Base-by-base conservation (phyloP, 148 eudicot species). In the Mesembryanthemum crystallinum region DNA sequence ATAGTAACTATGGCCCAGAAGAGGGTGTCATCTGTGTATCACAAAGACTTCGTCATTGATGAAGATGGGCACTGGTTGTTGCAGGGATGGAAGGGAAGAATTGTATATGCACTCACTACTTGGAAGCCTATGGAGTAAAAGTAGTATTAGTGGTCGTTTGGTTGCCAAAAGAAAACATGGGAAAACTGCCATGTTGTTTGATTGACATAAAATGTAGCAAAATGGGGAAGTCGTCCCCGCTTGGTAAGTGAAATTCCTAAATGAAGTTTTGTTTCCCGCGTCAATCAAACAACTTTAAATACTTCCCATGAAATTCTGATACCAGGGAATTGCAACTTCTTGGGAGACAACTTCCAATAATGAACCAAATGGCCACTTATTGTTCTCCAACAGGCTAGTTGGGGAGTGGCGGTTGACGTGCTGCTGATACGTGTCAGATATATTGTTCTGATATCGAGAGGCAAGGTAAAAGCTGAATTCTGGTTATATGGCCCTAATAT, bases 31-130 rank as follows among this genome's bases (percentile, higher is more conserved):
- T 37, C 79, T 20, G 76, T 82, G 9, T 92, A 92, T 81, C 88
- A 92, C 76, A 88, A 85, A 75, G 94, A 90, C 83, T 92, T 84
- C 64, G 74, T 86, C 52, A 76, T 87, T 3, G 92, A 90, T 70
- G 83, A 83, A 83, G 97, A 92, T 75, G 92, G 97, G 59, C 83
- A 82, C 7, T 92, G 97, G 97, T 58, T 87, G 83, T 73, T 92
- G 74, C 92, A 80, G 37, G 94, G 97, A 23, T 92, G 97, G 97
- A 92, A 90, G 68, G 97, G 97, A 25, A 86, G 88, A 45, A 86
- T 87, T 57, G 65, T 92, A 1, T 81, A 81, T 74, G 88, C 85
- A 4, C 80, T 88, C 71, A 86, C 94, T 67, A 87, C 85, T 72
- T 92, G 97, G 97, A 82, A 79, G 75, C 84, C 86, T 27, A 84